Percentiles rank a stretch among this genome's conserved stretches.
These are phyloP conservation scores for Mycena belliarum DNA, from an alignment of 768 basidiomycete species.

Conservation along the genomic window DNA sequence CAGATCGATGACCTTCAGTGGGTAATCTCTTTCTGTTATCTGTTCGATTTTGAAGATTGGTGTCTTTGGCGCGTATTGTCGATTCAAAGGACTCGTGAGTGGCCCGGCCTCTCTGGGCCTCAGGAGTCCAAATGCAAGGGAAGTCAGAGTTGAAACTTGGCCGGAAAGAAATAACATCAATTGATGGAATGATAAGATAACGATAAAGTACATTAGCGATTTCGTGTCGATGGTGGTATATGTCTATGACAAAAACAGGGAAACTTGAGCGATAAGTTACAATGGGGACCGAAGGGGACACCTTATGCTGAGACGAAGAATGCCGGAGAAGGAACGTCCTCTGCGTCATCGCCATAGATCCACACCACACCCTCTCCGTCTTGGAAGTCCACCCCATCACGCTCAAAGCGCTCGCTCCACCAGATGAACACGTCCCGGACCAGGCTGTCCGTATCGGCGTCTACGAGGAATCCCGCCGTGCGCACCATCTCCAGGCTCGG, in stretches of 20 bases:
- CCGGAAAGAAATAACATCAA: background rate
- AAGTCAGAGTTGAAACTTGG: too few species aligned
- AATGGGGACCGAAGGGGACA: background rate
- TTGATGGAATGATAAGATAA: constrained; percentile 8
- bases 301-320: too few species aligned
- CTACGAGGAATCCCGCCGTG: constrained; percentile 49
- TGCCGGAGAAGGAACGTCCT: background rate
- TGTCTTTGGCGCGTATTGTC: too few species aligned
- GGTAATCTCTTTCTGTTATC: too few species aligned
- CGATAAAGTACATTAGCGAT: background rate
- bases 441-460: constrained; percentile 41
- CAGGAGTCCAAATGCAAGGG: too few species aligned
- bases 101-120: too few species aligned
- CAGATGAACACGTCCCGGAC: constrained; percentile 53
- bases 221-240: background rate
- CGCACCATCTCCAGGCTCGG: constrained; percentile 48
- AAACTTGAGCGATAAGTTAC: background rate
- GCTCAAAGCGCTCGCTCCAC: constrained; percentile 56
- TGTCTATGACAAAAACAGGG: background rate
- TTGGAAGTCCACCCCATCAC: constrained; percentile 48
- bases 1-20: too few species aligned
- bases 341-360: constrained; percentile 33
- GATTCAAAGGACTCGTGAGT: too few species aligned
- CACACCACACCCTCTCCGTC: constrained; percentile 59
- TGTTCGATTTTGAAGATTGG: too few species aligned